A percentile compares a stretch with the other conserved stretches of the same genome.
phyloP scores from a whole-genome alignment of 176 grass and related monocot genomes.

The Rhynchospora tenuis region DNA sequence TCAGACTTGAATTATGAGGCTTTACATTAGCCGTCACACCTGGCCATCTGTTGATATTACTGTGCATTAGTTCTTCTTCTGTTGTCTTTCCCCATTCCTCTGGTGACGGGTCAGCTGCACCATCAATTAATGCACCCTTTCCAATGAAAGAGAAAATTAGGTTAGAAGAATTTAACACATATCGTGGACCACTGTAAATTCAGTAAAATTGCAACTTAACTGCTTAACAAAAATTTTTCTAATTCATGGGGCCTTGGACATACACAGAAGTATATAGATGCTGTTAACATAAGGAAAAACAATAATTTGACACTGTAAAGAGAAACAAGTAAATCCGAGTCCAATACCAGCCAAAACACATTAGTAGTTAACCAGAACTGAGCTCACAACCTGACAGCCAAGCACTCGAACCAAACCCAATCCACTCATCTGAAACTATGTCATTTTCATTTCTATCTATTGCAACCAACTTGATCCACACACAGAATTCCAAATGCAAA shows the following conservation, averaged over 20 bases:
- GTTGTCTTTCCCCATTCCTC: slow-evolving; percentile 98
- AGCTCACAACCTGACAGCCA: background rate
- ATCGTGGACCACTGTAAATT: background rate
- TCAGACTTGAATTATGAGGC: slow-evolving; percentile 74
- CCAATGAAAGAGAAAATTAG: background rate
- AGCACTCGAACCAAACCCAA: background rate
- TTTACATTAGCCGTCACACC: slow-evolving; percentile 60
- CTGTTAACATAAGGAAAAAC: background rate
- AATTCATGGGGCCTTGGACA: background rate
- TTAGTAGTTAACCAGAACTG: background rate
- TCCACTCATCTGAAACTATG: background rate
- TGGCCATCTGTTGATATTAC: slow-evolving; percentile 83
- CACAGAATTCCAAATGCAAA: background rate
- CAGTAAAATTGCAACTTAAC: slow-evolving; percentile 9
- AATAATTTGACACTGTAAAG: background rate
- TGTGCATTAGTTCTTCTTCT: slow-evolving; percentile 70
- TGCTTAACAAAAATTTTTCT: no score
- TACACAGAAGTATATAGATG: background rate
- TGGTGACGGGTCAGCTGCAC: slow-evolving; percentile 87
- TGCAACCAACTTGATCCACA: background rate
- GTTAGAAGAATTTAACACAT: slow-evolving; percentile 11
- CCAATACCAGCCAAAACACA: background rate
- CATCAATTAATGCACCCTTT: slow-evolving; percentile 79
- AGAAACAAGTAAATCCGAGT: background rate
- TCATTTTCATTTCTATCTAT: background rate